Evolutionary conservation across 495 filamentous ascomycete genomes (phyloP), one percentile per base, ranked within the genome.

Genomic region (Podospora anserina): DNA sequence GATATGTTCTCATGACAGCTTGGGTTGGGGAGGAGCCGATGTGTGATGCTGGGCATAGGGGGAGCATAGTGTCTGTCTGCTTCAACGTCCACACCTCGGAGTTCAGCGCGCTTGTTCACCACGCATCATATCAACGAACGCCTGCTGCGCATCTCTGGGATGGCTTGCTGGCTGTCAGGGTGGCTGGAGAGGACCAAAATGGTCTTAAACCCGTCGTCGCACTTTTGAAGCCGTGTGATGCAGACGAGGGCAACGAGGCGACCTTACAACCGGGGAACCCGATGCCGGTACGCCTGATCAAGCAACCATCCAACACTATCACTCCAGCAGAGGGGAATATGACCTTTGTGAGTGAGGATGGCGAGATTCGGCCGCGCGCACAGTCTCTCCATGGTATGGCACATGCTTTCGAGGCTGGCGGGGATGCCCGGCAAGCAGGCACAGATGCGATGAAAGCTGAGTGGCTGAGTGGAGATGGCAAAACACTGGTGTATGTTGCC

Each of bases 1-100:
- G 61, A 1, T 69, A 69, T 61, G 64, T 61, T 34, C 67, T 69
- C 30, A 18, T 65, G 20, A 69, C 67, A 11, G 62, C 67, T 16
- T 65, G 61, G 61, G 28, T 69, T 5, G 62, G 58, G 18, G 5
- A 2, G 23, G 49, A 54, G 5, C 19, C 61, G 1, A n/a, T 44
- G 53, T 59, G 28, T 11, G 32, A 6, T 1, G 19, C 16, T 15
- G 54, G 16, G 4, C 19, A 56, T 56, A 4, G 18, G 27, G 63
- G 20, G 4, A 39, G 61, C 5, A 57, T 69, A 5, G 67, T 55
- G 1, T 69, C 67, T 1, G 67, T 69, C 27, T 64, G 53, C 32
- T 69, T 69, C 67, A 69, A 69, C 62, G 61, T 69, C 61, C 49
- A 64, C 61, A 69, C 67, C 30, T 64, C 64, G 6, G n/a, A 23